Base-by-base conservation (phyloP, 129 eudicot genomes). In the Tagetes erecta region DNA sequence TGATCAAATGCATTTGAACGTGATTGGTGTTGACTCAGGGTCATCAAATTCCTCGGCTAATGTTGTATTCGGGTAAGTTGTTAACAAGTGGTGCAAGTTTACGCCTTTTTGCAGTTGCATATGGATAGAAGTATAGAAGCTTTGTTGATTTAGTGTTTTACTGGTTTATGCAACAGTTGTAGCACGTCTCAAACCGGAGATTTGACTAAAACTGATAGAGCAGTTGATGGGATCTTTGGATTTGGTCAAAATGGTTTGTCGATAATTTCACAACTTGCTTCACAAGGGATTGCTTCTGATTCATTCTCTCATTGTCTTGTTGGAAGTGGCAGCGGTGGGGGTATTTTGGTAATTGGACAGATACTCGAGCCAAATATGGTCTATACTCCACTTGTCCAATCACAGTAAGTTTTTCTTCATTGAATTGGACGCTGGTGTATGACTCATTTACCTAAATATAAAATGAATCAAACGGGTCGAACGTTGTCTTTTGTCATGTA, bases 221-320 rank as follows among this genome's bases (percentile, higher is more conserved):
- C 99, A 10, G 96, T 91, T 83, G 96, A 91, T 76, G 99, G 99
- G 52, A 91, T 95, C 20, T 88, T 95, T 83, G 99, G 99, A 33
- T 91, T 95, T 66, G 99, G 99, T 50, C 99, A 95, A 84, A 92
- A 91, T 75, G 88, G 96, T 51, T 82, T 91, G 83, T 95, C 99
- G 1, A 81, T 95, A 41, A 80, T 95, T 76, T 85, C 99, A 4
- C 99, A 95, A 76, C 93, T 95, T 74, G 80, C 94, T 69, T 85
- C 97, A 30, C 97, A 88, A 81, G 92, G 94, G 68, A 27, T 87
- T n/a, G 74, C 90, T n/a, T 88, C 97, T 35, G 81, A 87, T 65
- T 74, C 86, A 13, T 95, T 95, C 82, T 91, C 99, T 73, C 99
- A 95, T 76, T 95, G 99, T 76, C 82, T 95, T 82, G 89, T 69